phyloP scores from a whole-genome alignment of 495 filamentous ascomycete genomes.

The Acidomyces sp. region DNA sequence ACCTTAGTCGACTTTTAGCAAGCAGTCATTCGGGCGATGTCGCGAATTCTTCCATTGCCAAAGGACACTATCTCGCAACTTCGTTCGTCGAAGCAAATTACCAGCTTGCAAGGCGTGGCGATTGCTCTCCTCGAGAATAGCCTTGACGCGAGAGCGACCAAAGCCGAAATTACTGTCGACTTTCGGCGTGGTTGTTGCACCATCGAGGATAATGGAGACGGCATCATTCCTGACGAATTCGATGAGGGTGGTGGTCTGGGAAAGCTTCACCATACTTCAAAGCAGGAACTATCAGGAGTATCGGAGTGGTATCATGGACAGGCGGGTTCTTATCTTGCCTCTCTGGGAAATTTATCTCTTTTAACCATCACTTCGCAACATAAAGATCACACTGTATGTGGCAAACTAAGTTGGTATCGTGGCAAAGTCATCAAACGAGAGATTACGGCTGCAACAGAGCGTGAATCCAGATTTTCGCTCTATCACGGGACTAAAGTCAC shows the following conservation, averaged over 20 bases:
- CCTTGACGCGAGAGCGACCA: conserved; percentile 65
- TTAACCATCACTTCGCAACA: conserved; percentile 71
- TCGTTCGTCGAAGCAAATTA: conserved; percentile 70
- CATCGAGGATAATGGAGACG: conserved; percentile 78
- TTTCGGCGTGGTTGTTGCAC: conserved; percentile 63
- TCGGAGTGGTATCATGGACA: too few relatives aligned
- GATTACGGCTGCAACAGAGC: conserved; percentile 48
- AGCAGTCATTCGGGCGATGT: conserved; percentile 5
- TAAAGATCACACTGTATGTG: conserved; percentile 45
- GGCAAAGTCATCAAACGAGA: conserved; percentile 55
- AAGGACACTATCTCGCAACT: conserved; percentile 69
- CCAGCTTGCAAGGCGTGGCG: conserved; percentile 58
- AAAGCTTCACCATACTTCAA: conserved; percentile 71
- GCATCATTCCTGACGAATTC: conserved; percentile 65
- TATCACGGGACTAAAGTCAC: conserved; percentile 64
- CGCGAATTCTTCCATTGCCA: conserved; percentile 55
- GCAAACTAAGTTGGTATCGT: conserved; percentile 58
- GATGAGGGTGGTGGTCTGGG: conserved; percentile 55
- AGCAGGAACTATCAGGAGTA: too few relatives aligned
- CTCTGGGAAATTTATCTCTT: conserved; percentile 62
- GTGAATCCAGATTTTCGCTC: conserved; percentile 38
- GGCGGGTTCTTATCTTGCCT: conserved; percentile 64
- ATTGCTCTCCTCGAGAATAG: conserved; percentile 72
- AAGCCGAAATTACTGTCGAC: conserved; percentile 60
- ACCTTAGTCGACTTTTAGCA: too few relatives aligned